Conservation (phyloP, 345 rosid genomes). For the Citrus mangshanensis region DNA sequence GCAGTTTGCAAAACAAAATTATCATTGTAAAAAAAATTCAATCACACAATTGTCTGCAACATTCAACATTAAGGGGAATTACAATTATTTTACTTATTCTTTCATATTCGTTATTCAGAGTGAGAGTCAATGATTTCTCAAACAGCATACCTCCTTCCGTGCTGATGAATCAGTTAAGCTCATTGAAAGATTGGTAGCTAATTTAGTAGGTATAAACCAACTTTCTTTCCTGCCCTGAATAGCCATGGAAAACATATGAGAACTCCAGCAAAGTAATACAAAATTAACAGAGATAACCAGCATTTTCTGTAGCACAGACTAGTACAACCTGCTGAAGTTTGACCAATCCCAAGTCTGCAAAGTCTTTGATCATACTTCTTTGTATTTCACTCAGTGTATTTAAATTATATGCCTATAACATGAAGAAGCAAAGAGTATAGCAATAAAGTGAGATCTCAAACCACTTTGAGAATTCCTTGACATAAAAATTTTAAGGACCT, state of each 20-base stretch:
- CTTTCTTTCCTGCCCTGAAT: constrained; percentile 88
- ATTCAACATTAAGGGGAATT: background rate
- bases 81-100: background rate
- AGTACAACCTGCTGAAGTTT: constrained; percentile 52
- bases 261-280: background rate
- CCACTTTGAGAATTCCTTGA: background rate
- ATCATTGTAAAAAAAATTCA: background rate
- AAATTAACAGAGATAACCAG: background rate
- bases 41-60: background rate
- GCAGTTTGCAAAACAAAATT: background rate
- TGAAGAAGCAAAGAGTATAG: constrained; percentile 3
- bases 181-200: constrained; percentile 85
- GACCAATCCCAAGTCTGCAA: constrained; percentile 12
- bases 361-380: constrained; percentile 65
- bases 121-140: background rate
- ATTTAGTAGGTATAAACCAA: constrained; percentile 95
- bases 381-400: constrained; percentile 79
- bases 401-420: constrained; percentile 72
- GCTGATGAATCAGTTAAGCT: constrained; percentile 86
- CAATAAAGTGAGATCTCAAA: background rate
- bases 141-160: constrained; percentile 63
- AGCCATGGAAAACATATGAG: constrained; percentile 5
- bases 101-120: no score
- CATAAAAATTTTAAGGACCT: background rate
- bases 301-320: background rate